These are phyloP conservation scores for Herpetomonas samuelpessoai DNA, from an alignment of 208 protist species.

Conservation along the genomic window DNA sequence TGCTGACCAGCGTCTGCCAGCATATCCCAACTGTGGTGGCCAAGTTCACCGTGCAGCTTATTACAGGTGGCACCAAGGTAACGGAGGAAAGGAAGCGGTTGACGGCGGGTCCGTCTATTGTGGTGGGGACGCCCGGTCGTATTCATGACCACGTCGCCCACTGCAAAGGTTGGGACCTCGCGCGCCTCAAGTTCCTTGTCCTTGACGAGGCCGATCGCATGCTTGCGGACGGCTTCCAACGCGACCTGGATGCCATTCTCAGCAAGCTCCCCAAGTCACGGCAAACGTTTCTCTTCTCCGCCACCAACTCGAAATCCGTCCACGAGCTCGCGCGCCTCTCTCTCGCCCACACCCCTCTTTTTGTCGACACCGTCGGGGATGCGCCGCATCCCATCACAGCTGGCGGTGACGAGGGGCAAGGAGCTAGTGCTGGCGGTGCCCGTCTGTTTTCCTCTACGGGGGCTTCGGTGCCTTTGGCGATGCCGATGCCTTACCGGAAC, in stretches of 20 bases:
- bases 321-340: conserved; percentile 90
- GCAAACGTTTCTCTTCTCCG: conserved; percentile 98
- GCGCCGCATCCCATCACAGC: conserved; percentile 25
- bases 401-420: neutral
- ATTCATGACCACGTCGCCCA: conserved; percentile 87
- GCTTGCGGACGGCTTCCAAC: conserved; percentile 99
- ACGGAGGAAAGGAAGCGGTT: conserved; percentile 70
- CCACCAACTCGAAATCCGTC: conserved; percentile 94
- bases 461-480: conserved; percentile 5
- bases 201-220: conserved; percentile 99
- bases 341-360: conserved; percentile 91
- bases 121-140: conserved; percentile 87
- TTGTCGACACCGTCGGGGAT: conserved; percentile 70
- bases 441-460: neutral
- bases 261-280: conserved; percentile 80
- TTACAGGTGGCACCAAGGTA: conserved; percentile 88
- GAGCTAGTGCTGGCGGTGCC: neutral
- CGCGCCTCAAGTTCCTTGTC: conserved; percentile 94
- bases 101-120: conserved; percentile 51
- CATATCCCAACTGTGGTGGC: conserved; percentile 34
- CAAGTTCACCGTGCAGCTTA: conserved; percentile 75
- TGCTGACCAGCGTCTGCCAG: conserved; percentile 82
- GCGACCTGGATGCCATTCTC: conserved; percentile 96
- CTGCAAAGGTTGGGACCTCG: conserved; percentile 77
- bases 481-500: conserved; percentile 25